Conservation (phyloP, 2,329 filamentous ascomycete genomes). For the Trichoderma hamatum region DNA sequence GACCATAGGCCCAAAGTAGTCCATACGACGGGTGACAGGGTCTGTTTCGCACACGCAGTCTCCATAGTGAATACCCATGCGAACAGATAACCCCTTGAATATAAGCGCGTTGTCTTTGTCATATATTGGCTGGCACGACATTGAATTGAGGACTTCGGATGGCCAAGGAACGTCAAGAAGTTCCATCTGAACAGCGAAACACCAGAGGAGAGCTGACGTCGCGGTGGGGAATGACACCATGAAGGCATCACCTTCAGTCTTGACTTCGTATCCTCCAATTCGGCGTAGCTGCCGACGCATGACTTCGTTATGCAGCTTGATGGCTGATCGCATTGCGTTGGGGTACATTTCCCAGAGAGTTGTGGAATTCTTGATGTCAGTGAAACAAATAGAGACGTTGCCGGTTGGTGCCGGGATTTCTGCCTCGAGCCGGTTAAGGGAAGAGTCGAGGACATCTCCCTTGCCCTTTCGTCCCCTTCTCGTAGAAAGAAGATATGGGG, state of each 20-base stretch:
- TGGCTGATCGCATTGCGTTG: slow-evolving; percentile 92
- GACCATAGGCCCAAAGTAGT: slow-evolving; percentile 99
- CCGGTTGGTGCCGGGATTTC: slow-evolving; percentile 91
- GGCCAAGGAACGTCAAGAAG: slow-evolving; percentile 92
- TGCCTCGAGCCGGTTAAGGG: slow-evolving; percentile 80
- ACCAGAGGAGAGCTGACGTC: slow-evolving; percentile 93
- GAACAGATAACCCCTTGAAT: slow-evolving; percentile 90
- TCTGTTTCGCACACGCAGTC: slow-evolving; percentile 93
- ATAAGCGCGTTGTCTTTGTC: slow-evolving; percentile 88
- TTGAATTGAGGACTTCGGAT: slow-evolving; percentile 83
- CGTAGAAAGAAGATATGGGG: slow-evolving; percentile 59
- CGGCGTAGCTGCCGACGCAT: slow-evolving; percentile 92
- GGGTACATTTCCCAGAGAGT: slow-evolving; percentile 94
- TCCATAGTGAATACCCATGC: slow-evolving; percentile 98
- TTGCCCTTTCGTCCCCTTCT: slow-evolving; percentile 68
- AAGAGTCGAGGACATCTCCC: slow-evolving; percentile 76
- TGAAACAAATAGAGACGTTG: slow-evolving; percentile 92
- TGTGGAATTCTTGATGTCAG: slow-evolving; percentile 98
- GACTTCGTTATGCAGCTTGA: slow-evolving; percentile 95
- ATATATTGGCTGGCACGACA: slow-evolving; percentile 78
- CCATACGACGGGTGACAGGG: slow-evolving; percentile 96
- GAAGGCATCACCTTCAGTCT: slow-evolving; percentile 98
- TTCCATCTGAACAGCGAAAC: slow-evolving; percentile 87
- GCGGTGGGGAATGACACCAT: slow-evolving; percentile 99
- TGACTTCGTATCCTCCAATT: slow-evolving; percentile 97